Conservation (phyloP, 257 asterid species). For the Echium plantagineum region DNA sequence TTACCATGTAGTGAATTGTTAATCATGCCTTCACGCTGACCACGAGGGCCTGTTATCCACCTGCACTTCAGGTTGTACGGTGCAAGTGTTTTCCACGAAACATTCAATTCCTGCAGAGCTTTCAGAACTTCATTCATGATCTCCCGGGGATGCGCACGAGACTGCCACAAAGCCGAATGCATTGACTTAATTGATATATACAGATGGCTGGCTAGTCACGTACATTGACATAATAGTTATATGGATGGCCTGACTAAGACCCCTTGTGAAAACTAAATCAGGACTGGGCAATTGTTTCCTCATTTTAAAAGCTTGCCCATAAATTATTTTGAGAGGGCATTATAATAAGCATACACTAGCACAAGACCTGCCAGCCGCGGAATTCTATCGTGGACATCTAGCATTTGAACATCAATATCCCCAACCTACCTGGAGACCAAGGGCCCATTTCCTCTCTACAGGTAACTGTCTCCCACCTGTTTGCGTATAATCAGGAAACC, state of each 20-base stretch:
- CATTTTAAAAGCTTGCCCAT: background rate
- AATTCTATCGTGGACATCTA: background rate
- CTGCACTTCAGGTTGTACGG: slow-evolving; percentile 79
- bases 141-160: slow-evolving; percentile 77
- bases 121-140: slow-evolving; percentile 72
- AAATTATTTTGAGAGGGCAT: too few relatives aligned
- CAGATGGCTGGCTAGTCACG: background rate
- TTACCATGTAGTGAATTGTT: slow-evolving; percentile 36
- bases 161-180: slow-evolving; percentile 23
- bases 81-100: slow-evolving; percentile 66
- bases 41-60: slow-evolving; percentile 43
- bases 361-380: background rate
- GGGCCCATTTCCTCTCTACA: slow-evolving; percentile 86
- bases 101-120: slow-evolving; percentile 65
- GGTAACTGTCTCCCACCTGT: slow-evolving; percentile 53
- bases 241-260: background rate
- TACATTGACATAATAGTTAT: too few relatives aligned
- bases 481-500: slow-evolving; percentile 49
- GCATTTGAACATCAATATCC: background rate
- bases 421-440: slow-evolving; percentile 80
- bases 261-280: too few relatives aligned
- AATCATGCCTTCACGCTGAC: slow-evolving; percentile 27
- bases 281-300: background rate
- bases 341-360: background rate
- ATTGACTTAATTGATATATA: background rate